Conservation (phyloP, 2,329 filamentous ascomycete species). For the Claviceps fusiformis region DNA sequence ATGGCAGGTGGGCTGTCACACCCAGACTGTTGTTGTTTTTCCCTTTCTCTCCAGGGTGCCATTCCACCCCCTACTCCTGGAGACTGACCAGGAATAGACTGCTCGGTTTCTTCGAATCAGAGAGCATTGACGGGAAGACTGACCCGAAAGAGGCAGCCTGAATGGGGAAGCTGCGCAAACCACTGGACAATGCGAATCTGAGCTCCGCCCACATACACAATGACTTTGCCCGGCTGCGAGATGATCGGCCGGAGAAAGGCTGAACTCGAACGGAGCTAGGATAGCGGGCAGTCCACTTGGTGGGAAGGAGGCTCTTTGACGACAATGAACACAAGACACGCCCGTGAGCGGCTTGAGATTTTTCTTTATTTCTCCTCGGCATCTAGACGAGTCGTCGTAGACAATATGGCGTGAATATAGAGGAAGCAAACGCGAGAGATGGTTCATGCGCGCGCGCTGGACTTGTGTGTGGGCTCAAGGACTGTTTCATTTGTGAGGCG, state of each 20-base stretch:
- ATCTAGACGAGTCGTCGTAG: background rate
- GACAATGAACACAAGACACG: background rate
- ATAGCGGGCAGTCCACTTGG: background rate
- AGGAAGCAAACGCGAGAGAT: background rate
- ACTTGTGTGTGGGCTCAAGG: background rate
- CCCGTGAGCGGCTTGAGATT: background rate
- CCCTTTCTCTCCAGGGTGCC: background rate
- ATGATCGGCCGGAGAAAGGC: background rate
- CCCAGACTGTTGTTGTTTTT: too few relatives aligned
- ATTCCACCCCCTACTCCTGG: background rate
- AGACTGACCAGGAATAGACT: background rate
- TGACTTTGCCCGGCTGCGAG: background rate
- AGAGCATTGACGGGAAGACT: background rate
- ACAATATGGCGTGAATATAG: background rate
- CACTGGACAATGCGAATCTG: background rate
- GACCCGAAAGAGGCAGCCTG: background rate
- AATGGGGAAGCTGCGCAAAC: background rate
- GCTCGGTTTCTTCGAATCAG: background rate
- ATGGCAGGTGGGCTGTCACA: conserved; percentile 1
- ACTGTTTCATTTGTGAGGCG: background rate
- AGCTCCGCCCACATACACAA: too few relatives aligned
- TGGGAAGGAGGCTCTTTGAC: background rate
- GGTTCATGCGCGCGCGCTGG: background rate
- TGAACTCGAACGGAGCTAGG: background rate
- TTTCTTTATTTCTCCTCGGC: too few relatives aligned